Evolutionary conservation across 345 rosid species (phyloP), one percentile per base, ranked within the genome.

Genomic region (Populus euphratica): DNA sequence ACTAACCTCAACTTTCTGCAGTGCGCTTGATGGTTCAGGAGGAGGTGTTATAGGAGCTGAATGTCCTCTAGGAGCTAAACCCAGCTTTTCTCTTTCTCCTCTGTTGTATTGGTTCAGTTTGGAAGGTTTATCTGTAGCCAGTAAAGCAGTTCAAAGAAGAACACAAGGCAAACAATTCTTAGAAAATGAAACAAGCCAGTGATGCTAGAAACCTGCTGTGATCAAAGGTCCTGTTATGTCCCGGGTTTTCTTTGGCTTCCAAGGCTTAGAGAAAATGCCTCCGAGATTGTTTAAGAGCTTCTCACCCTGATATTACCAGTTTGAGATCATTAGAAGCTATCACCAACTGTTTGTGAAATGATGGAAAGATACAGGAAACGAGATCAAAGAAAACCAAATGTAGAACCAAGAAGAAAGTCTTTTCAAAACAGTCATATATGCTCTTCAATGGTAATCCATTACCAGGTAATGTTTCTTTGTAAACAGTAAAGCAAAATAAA

Each of bases 221-320:
- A 70, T 77, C 73, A 82, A 8, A 38, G 85, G 85, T 27, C 79
- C 85, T 33, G 75, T 71, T 43, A 78, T 82, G 20, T 78, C 69
- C 61, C 44, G 44, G 20, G 77, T 75, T 62, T 78, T 78, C 81
- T 78, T 82, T 11, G 85, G 81, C 73, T 78, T 78, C 81, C 85
- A 82, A 6, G 85, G 78, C 85, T 38, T 82, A 33, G 85, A 82
- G 71, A 82, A 82, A 35, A 82, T 82, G 61, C 85, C 85, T 21
- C 85, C 85, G 27, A 82, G 85, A 65, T 73, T 77, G 36, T 82
- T 82, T 33, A 82, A 64, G 36, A 78, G 81, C 81, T 82, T 82
- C 62, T 82, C 85, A 23, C 85, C 85, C 85, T 81, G 39, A 49
- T n/a, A 64, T 5, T 16, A 74, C 9, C 27, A 62, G 7, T 27